Conservation (phyloP, 1,284 basidiomycete genomes). For the Rhodotorula glutinis region DNA sequence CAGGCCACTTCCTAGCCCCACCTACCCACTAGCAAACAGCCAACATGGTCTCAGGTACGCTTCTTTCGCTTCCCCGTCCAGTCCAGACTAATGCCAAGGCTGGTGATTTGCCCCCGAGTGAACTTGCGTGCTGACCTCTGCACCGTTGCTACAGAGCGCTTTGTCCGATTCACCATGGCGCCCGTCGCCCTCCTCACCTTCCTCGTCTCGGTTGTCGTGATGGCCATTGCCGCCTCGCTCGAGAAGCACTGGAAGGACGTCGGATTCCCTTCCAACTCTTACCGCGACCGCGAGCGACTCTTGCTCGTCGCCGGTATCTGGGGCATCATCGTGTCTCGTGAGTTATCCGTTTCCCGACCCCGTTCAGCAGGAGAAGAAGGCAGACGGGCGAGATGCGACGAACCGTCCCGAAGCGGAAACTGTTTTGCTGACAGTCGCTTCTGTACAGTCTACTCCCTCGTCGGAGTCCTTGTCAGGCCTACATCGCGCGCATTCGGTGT, state of each 20-base stretch:
- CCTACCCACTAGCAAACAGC: neutral
- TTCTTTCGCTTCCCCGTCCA: neutral
- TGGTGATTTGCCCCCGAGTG: too few species aligned
- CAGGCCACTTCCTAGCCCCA: neutral
- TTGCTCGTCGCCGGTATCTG: constrained; percentile 48
- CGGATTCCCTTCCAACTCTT: constrained; percentile 48
- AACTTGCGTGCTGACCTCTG: neutral
- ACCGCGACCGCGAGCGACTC: constrained; percentile 51
- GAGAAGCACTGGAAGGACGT: constrained; percentile 45
- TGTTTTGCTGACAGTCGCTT: too few species aligned
- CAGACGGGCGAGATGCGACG: neutral
- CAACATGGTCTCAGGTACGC: neutral
- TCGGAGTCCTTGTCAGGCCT: constrained; percentile 48
- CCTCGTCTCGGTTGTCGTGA: constrained; percentile 46
- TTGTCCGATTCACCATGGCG: constrained; percentile 9
- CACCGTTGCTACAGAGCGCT: neutral
- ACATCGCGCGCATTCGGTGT: constrained; percentile 48
- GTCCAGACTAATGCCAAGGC: neutral
- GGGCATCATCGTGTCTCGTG: constrained; percentile 46
- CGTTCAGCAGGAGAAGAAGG: neutral
- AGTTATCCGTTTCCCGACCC: constrained; percentile 27
- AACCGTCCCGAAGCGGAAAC: too few species aligned
- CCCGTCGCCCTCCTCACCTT: constrained; percentile 13
- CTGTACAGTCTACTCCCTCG: constrained; percentile 46
- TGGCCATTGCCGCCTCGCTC: constrained; percentile 46